phyloP scores from a whole-genome alignment of 306 rosid genomes.

The Arachis hypogaea region DNA sequence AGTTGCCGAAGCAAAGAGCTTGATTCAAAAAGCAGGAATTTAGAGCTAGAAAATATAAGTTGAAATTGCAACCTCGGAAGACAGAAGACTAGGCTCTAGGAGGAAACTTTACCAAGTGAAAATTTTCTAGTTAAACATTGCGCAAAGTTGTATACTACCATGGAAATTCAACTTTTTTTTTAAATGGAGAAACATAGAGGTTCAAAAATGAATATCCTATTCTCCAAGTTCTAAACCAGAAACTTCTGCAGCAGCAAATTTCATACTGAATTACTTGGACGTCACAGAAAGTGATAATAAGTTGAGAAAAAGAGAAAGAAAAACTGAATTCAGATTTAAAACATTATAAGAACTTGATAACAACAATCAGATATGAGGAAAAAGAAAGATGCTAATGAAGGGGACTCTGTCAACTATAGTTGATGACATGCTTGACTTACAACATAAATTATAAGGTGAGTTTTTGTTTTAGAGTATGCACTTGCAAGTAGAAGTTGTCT shows the following conservation, averaged over 20 bases:
- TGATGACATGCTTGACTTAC: conserved; percentile 16
- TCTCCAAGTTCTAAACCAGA: not conserved
- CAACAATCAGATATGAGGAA: not conserved
- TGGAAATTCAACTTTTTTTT: too few relatives aligned
- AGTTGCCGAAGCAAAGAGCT: too few relatives aligned
- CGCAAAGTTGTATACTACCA: too few relatives aligned
- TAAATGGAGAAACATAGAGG: too few relatives aligned
- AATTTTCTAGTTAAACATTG: too few relatives aligned
- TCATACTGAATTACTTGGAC: not conserved
- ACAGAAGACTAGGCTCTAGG: too few relatives aligned
- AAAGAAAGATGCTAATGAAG: not conserved
- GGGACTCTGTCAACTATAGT: not conserved
- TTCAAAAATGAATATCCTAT: too few relatives aligned
- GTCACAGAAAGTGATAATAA: not conserved
- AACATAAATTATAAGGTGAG: conserved; percentile 12
- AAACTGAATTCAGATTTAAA: not conserved
- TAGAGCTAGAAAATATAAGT: too few relatives aligned
- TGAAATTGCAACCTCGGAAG: too few relatives aligned
- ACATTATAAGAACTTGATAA: not conserved
- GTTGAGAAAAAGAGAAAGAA: not conserved
- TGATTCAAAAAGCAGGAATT: too few relatives aligned
- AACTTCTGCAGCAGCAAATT: not conserved
- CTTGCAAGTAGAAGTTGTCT: not conserved
- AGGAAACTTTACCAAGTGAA: too few relatives aligned
- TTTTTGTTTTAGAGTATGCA: conserved; percentile 20